These are phyloP conservation scores for Physcia stellaris DNA, from an alignment of 495 filamentous ascomycete genomes.

Conservation along the genomic window DNA sequence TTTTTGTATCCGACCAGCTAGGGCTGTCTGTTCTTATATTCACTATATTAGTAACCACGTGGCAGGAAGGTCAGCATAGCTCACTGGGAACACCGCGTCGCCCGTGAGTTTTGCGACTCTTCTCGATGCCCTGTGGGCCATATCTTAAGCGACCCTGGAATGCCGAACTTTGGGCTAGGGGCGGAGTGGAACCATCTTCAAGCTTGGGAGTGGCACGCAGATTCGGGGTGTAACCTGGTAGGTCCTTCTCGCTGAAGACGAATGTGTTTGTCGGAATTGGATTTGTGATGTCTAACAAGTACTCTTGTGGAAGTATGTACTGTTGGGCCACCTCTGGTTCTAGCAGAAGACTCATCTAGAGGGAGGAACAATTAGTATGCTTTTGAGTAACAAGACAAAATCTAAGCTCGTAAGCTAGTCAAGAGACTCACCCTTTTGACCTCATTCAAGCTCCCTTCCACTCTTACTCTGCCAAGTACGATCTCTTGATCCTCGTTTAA, in stretches of 20 bases:
- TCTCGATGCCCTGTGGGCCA: conserved; percentile 24
- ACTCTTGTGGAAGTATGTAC: conserved; percentile 64
- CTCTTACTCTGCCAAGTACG: conserved; percentile 63
- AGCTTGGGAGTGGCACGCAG: neutral
- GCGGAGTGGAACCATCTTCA: neutral
- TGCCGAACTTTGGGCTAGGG: conserved; percentile 3
- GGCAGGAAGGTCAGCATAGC: too few relatives aligned
- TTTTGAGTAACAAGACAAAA: conserved; percentile 1
- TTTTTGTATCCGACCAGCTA: conserved; percentile 58
- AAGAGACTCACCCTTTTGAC: conserved; percentile 30
- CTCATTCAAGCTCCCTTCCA: conserved; percentile 41
- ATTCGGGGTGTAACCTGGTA: conserved; percentile 51
- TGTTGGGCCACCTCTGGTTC: conserved; percentile 38
- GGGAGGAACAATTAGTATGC: neutral
- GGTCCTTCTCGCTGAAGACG: conserved; percentile 82
- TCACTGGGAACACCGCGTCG: too few relatives aligned
- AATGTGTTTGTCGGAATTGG: conserved; percentile 60
- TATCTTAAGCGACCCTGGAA: conserved; percentile 9
- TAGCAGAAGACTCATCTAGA: conserved; percentile 20
- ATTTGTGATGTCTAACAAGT: conserved; percentile 56
- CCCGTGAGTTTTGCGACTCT: too few relatives aligned
- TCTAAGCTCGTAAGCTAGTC: neutral
- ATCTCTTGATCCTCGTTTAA: conserved; percentile 48
- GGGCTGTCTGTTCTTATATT: conserved; percentile 58
- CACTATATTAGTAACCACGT: too few relatives aligned